Evolutionary conservation across 257 asterid species (phyloP).

Genomic region (Penstemon newberryi): DNA sequence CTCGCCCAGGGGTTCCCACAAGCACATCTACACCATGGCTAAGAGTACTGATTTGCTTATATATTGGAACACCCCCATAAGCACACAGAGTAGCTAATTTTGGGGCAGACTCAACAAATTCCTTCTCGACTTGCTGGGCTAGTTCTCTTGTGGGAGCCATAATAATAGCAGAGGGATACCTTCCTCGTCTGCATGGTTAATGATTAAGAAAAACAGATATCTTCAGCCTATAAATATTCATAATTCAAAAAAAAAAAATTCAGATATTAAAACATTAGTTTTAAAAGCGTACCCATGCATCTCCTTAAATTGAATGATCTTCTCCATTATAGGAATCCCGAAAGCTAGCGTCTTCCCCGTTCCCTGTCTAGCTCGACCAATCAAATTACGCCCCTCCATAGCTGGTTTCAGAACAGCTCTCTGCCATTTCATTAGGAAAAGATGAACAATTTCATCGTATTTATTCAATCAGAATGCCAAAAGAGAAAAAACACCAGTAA

Average conservation of each 20-base stretch:
- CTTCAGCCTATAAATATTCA: neutral
- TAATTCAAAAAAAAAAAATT: neutral
- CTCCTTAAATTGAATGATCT: slow-evolving; percentile 63
- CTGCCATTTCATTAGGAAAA: slow-evolving; percentile 31
- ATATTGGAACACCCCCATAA: slow-evolving; percentile 86
- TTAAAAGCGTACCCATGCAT: slow-evolving; percentile 67
- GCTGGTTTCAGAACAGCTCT: slow-evolving; percentile 87
- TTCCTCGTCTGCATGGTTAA: slow-evolving; percentile 56
- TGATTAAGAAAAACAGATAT: slow-evolving; percentile 18
- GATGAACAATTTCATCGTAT: neutral
- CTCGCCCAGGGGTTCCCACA: slow-evolving; percentile 96
- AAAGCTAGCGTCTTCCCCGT: slow-evolving; percentile 92
- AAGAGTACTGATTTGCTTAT: slow-evolving; percentile 77
- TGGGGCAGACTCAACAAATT: slow-evolving; percentile 78
- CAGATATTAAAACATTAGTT: slow-evolving; percentile 4
- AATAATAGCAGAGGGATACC: slow-evolving; percentile 71
- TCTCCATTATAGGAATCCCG: slow-evolving; percentile 78
- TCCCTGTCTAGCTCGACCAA: slow-evolving; percentile 95
- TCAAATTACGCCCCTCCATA: slow-evolving; percentile 92
- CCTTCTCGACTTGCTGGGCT: slow-evolving; percentile 90
- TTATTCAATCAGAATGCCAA: neutral
- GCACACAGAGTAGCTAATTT: slow-evolving; percentile 76
- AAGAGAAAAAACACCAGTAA: no score
- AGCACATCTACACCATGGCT: slow-evolving; percentile 80
- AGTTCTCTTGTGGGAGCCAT: slow-evolving; percentile 98